A percentile compares a stretch with the other conserved stretches of the same genome.
phyloP scores from a whole-genome alignment of 2,329 filamentous ascomycete genomes.

The Venturia pyrina region DNA sequence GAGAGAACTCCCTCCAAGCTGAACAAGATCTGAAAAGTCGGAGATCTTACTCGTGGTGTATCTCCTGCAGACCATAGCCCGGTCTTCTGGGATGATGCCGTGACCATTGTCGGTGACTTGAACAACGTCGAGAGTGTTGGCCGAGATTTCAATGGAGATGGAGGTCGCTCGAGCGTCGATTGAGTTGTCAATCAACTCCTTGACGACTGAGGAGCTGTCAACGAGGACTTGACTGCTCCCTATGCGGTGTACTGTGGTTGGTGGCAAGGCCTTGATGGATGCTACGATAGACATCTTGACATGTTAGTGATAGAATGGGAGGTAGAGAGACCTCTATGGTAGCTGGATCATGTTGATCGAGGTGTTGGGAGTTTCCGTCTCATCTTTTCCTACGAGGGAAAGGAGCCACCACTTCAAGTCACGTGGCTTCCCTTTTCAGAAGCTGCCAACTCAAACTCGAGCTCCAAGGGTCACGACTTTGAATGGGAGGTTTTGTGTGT shows the following conservation, averaged over 20 bases:
- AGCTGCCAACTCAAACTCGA: neutral
- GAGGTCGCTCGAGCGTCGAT: slow-evolving; percentile 60
- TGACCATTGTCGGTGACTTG: slow-evolving; percentile 65
- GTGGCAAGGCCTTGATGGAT: slow-evolving; percentile 32
- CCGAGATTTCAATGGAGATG: slow-evolving; percentile 53
- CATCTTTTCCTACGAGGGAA: neutral
- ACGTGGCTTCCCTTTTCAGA: neutral
- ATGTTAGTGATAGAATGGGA: neutral
- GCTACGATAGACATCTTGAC: neutral
- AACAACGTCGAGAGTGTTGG: slow-evolving; percentile 58
- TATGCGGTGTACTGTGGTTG: slow-evolving; percentile 29
- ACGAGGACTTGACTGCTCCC: slow-evolving; percentile 52
- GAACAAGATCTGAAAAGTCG: slow-evolving; percentile 50
- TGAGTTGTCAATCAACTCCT: slow-evolving; percentile 70
- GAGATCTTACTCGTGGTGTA: slow-evolving; percentile 66
- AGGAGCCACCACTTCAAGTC: neutral
- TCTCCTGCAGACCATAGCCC: slow-evolving; percentile 50
- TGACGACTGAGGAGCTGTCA: slow-evolving; percentile 53
- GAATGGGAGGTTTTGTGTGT: neutral
- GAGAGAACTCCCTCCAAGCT: slow-evolving; percentile 48
- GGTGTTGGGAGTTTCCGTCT: neutral
- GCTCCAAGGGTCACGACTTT: neutral
- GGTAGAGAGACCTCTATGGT: too few relatives aligned
- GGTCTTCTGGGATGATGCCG: slow-evolving; percentile 56
- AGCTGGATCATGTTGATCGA: neutral